These are phyloP conservation scores for Neurospora sp. DNA, from an alignment of 2,329 filamentous ascomycete genomes.

Conservation along the genomic window DNA sequence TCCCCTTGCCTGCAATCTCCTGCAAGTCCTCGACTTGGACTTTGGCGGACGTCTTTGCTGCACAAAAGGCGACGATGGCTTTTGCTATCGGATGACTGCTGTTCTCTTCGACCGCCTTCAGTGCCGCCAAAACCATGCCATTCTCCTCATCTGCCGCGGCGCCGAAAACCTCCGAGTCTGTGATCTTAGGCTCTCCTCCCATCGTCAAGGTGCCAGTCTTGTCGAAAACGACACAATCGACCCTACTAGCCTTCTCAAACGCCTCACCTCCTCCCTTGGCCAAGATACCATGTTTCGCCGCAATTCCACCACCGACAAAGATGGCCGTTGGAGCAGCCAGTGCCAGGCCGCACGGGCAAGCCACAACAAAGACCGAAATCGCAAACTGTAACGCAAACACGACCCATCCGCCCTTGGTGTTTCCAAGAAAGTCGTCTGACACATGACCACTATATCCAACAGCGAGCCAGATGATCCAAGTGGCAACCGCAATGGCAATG, in stretches of 20 bases:
- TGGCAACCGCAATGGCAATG: conserved; percentile 57
- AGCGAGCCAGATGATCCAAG: conserved; percentile 62
- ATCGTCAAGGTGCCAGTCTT: conserved; percentile 79
- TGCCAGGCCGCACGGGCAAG: conserved; percentile 75
- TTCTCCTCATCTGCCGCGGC: conserved; percentile 20
- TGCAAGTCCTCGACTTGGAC: conserved; percentile 37
- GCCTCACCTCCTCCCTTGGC: conserved; percentile 79
- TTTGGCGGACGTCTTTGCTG: conserved; percentile 21
- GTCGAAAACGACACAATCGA: conserved; percentile 77
- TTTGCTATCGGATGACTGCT: conserved; percentile 68
- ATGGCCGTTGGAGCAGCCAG: conserved; percentile 80
- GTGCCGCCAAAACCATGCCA: conserved; percentile 36
- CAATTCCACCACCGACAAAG: conserved; percentile 72
- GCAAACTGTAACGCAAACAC: conserved; percentile 73
- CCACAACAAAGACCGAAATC: conserved; percentile 79
- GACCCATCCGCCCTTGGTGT: conserved; percentile 52
- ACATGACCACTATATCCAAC: conserved; percentile 51
- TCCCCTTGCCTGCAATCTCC: conserved; percentile 63
- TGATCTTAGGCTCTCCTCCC: conserved; percentile 62
- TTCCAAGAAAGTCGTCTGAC: conserved; percentile 45
- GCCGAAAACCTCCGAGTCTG: conserved; percentile 37
- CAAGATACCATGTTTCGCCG: conserved; percentile 69
- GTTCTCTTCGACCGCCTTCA: conserved; percentile 56
- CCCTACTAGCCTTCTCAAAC: conserved; percentile 71
- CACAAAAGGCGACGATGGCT: conserved; percentile 57